phyloP scores from a whole-genome alignment of 2,329 filamentous ascomycete species.

The Aspergillus luchuensis region DNA sequence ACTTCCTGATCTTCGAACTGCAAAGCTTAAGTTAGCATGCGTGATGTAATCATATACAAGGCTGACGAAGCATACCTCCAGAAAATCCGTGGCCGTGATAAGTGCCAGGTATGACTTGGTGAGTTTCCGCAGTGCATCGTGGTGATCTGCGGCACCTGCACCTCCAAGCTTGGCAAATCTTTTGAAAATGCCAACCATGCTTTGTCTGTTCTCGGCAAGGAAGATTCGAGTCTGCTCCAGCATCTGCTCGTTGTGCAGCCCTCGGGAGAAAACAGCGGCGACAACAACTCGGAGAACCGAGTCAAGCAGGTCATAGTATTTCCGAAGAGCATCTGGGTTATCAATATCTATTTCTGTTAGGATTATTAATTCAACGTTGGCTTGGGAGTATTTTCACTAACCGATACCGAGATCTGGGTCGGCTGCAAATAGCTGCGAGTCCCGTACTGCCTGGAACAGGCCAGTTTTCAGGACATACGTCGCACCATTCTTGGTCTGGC shows the following conservation, averaged over 20 bases:
- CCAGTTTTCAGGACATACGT: conserved; percentile 86
- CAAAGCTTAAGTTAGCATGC: conserved; percentile 18
- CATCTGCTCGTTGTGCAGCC: conserved; percentile 73
- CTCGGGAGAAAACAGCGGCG: conserved; percentile 77
- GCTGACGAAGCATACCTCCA: conserved; percentile 67
- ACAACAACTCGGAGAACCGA: conserved; percentile 79
- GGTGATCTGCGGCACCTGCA: conserved; percentile 50
- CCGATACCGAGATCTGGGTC: conserved; percentile 89
- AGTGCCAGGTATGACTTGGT: conserved; percentile 84
- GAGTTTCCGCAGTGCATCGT: conserved; percentile 70
- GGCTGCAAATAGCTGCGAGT: conserved; percentile 81
- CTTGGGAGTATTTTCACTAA: conserved; percentile 32
- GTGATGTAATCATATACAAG: no score
- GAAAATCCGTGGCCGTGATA: conserved; percentile 77
- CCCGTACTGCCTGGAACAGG: conserved; percentile 76
- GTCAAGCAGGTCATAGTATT: conserved; percentile 82
- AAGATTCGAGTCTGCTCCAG: conserved; percentile 77
- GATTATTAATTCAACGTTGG: background rate
- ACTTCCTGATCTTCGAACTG: conserved; percentile 48
- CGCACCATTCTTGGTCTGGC: conserved; percentile 81
- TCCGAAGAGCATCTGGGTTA: conserved; percentile 69
- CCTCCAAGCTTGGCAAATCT: conserved; percentile 76
- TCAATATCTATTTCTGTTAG: conserved; percentile 57
- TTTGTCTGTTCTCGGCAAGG: conserved; percentile 76
- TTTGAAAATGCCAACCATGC: conserved; percentile 89